Conservation (phyloP, 768 basidiomycete genomes). For the Boletus speciosus region DNA sequence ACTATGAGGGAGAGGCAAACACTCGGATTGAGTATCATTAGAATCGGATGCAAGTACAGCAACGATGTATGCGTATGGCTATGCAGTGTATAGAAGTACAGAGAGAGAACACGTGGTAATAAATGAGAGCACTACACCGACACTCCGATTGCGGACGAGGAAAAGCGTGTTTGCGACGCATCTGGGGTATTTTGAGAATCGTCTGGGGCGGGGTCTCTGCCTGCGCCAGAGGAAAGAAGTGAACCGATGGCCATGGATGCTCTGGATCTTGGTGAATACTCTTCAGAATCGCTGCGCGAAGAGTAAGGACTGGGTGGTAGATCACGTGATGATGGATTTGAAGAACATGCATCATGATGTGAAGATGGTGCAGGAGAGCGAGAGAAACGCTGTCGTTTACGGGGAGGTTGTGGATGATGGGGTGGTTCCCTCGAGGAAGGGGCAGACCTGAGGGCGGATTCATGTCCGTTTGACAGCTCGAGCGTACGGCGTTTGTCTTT, state of each 20-base stretch:
- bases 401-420: slow-evolving; percentile 41
- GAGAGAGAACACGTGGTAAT: slow-evolving; percentile 12
- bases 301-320: slow-evolving; percentile 74
- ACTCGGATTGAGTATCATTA: slow-evolving; percentile 15
- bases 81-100: slow-evolving; percentile 27
- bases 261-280: slow-evolving; percentile 67
- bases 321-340: slow-evolving; percentile 41
- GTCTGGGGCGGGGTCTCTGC: slow-evolving; percentile 26
- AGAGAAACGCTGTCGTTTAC: slow-evolving; percentile 64
- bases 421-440: slow-evolving; percentile 26
- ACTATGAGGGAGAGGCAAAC: neutral
- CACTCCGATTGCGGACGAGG: slow-evolving; percentile 21
- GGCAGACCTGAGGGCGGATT: slow-evolving; percentile 7
- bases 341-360: slow-evolving; percentile 31
- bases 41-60: slow-evolving; percentile 17
- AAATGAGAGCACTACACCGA: slow-evolving; percentile 21
- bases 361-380: slow-evolving; percentile 50
- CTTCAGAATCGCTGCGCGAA: slow-evolving; percentile 62
- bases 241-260: slow-evolving; percentile 81
- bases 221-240: slow-evolving; percentile 50
- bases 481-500: slow-evolving; percentile 19
- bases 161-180: slow-evolving; percentile 15
- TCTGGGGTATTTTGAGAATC: slow-evolving; percentile 24
- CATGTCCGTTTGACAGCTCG: slow-evolving; percentile 18
- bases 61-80: slow-evolving; percentile 15